Base-by-base conservation (phyloP, 2,329 filamentous ascomycete genomes). In the Arachnomyces sp. region DNA sequence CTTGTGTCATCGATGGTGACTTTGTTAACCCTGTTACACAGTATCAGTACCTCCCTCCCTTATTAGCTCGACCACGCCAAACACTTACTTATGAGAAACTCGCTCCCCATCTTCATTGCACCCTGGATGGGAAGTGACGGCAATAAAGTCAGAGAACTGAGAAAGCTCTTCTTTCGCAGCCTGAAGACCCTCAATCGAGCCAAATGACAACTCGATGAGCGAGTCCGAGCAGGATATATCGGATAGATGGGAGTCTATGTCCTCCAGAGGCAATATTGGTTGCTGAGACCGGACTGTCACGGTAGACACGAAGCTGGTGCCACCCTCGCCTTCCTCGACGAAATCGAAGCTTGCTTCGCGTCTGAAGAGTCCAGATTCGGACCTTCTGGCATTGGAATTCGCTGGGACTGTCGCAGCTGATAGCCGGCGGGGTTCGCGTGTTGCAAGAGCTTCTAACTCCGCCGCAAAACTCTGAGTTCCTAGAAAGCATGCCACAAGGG, bases 101-200 rank as follows among this genome's bases (percentile, higher is more conserved):
- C 49, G 38, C 34, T 49, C 40, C 8, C 49, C 49, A 7, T 49
- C 42, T 17, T 41, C 33, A 18, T 52, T 48, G 31, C 49, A 52
- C 3, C 42, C 45, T 14, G 18, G 38, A 38, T 52, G 49, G 11
- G 49, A 47, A 9, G 49, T 49, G 25, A 52, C 45, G 14, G 43
- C 39, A 4, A 49, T 28, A 14, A 52, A 48, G 18, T 38, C 41
- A 2, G 36, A 32, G 7, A 31, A 31, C 11, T 34, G 18, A 18
- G 43, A 38, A 8, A 52, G 16, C 17, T 40, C 44, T 28, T 39
- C 32, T 3, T 30, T 38, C 3, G 45, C 28, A n/a, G 35, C 32
- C 14, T 45, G 36, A 1, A 46, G 25, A 11, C 28, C 25, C 14
- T 39, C 31, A 28, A 25, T 14, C 2, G 42, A 43, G 13, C 14